phyloP scores from a whole-genome alignment of 306 rosid genomes.

The Pterocarpus santalinus region DNA sequence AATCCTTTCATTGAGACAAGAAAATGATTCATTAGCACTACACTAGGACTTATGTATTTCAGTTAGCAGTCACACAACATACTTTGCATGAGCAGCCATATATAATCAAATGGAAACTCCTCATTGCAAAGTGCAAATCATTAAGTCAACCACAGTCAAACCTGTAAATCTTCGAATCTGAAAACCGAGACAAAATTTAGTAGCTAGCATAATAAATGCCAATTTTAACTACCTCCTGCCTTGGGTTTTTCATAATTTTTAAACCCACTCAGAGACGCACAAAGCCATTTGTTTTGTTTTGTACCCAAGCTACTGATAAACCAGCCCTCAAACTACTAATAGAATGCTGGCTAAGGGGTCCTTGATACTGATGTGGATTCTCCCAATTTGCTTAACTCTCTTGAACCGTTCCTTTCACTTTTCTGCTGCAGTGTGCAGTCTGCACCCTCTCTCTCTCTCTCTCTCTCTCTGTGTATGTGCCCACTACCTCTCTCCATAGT shows the following conservation, averaged over 20 bases:
- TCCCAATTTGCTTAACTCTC: constrained; percentile 58
- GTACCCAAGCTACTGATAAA: constrained; percentile 6
- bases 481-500: constrained; percentile 42
- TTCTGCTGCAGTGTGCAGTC: constrained; percentile 50
- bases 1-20: not conserved
- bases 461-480: constrained; percentile 5
- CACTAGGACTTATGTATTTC: not conserved
- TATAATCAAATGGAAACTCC: constrained; percentile 24
- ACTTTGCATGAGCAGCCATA: constrained; percentile 21
- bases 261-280: not conserved
- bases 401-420: constrained; percentile 79
- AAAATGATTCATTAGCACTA: not conserved
- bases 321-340: constrained; percentile 37
- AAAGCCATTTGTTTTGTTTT: constrained; percentile 33
- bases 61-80: not conserved
- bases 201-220: constrained; percentile 59
- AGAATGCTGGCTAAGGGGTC: constrained; percentile 38
- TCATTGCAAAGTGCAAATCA: not conserved
- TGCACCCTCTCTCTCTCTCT: constrained; percentile 38
- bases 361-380: constrained; percentile 62
- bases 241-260: not conserved
- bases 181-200: constrained; percentile 48
- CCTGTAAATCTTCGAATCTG: not conserved
- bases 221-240: constrained; percentile 47
- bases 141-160: constrained; percentile 52